These are phyloP conservation scores for Hanseniaspora thailandica DNA, from an alignment of 805 yeast genomes.

Conservation along the genomic window DNA sequence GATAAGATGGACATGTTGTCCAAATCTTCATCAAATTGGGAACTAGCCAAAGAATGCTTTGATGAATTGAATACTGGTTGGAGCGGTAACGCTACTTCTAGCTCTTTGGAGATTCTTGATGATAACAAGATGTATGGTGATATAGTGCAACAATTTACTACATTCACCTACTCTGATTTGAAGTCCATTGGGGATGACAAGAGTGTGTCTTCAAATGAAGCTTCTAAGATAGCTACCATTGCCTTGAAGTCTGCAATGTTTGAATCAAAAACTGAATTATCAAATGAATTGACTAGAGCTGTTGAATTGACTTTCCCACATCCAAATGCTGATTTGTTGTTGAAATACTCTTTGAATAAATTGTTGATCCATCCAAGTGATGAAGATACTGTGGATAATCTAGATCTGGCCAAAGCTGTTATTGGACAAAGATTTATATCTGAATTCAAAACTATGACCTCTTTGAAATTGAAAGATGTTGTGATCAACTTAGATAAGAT, in stretches of 20 bases:
- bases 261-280: constrained; percentile 24
- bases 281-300: constrained; percentile 19
- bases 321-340: constrained; percentile 43
- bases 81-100: constrained; percentile 28
- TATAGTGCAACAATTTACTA: not conserved
- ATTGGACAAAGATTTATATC: constrained; percentile 51
- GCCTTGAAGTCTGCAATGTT: not conserved
- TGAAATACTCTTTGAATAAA: constrained; percentile 54
- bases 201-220: not conserved
- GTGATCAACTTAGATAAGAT: constrained; percentile 49
- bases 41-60: constrained; percentile 74
- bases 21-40: constrained; percentile 68
- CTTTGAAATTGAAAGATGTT: constrained; percentile 37
- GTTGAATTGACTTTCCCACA: constrained; percentile 22
- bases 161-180: not conserved
- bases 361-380: constrained; percentile 40
- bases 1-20: constrained; percentile 73
- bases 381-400: constrained; percentile 47
- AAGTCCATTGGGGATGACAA: not conserved
- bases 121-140: constrained; percentile 8
- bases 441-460: constrained; percentile 38
- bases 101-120: constrained; percentile 7
- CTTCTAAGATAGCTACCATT: not conserved
- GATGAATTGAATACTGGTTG: constrained; percentile 37
- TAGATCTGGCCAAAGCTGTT: constrained; percentile 35